Percentiles rank a stretch among this genome's conserved stretches.
phyloP scores from a whole-genome alignment of 1,284 basidiomycete genomes.

The Ganoderma sinense region DNA sequence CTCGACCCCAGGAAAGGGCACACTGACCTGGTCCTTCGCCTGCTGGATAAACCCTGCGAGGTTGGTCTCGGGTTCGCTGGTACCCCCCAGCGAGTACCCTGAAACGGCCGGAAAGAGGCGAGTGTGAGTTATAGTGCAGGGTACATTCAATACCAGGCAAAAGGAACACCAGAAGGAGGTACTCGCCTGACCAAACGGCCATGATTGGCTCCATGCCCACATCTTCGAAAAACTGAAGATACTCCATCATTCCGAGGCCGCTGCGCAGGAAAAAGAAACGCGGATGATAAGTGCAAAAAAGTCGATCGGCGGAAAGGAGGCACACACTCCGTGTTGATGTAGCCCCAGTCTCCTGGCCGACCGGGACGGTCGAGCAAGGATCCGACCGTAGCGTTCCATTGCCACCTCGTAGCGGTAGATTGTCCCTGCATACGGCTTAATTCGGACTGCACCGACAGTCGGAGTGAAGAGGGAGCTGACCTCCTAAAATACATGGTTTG shows the following conservation, averaged over 20 bases:
- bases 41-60: constrained; percentile 71
- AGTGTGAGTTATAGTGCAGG: constrained; percentile 3
- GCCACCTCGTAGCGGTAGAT: constrained; percentile 63
- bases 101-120: not conserved
- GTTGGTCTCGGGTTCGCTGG: constrained; percentile 56
- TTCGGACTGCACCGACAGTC: constrained; percentile 6
- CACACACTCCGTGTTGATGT: constrained; percentile 69
- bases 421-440: constrained; percentile 51
- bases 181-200: constrained; percentile 70
- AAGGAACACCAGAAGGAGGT: not conserved
- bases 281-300: constrained; percentile 17
- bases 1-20: constrained; percentile 24
- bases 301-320: constrained; percentile 8
- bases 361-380: constrained; percentile 55
- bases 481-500: constrained; percentile 41
- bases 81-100: constrained; percentile 65
- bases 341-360: constrained; percentile 71
- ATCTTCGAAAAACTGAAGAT: constrained; percentile 71
- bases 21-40: constrained; percentile 66
- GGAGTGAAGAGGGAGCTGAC: constrained; percentile 32
- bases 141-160: no score
- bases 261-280: constrained; percentile 44
- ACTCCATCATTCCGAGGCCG: constrained; percentile 71
- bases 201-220: constrained; percentile 71
- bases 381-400: constrained; percentile 72